A percentile compares a stretch with the other conserved stretches of the same genome.
These are phyloP conservation scores for Pseudonitzschia delicatissima DNA, from an alignment of 108 stramenopile genomes.

Conservation along the genomic window DNA sequence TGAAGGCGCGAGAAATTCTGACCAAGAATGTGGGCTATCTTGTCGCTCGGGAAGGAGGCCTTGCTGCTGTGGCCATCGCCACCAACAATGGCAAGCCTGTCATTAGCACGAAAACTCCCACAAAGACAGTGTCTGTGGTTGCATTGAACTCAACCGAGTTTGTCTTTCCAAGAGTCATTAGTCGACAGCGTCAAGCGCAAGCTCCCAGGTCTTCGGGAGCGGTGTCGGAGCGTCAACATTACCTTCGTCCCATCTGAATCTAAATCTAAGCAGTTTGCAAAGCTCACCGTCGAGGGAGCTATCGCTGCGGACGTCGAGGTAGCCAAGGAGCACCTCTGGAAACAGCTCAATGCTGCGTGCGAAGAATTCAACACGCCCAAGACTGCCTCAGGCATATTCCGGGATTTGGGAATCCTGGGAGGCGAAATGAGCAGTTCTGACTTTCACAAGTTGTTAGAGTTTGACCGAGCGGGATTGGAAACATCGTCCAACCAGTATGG, in stretches of 20 bases:
- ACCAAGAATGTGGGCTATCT: constrained; percentile 52
- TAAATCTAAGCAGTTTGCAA: constrained; percentile 80
- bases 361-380: constrained; percentile 48
- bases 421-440: constrained; percentile 63
- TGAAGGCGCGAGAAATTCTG: constrained; percentile 55
- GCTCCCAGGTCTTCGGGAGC: constrained; percentile 48
- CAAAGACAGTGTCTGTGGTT: background rate
- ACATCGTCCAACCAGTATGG: background rate
- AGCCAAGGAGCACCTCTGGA: constrained; percentile 50
- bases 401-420: constrained; percentile 65
- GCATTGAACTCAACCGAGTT: constrained; percentile 40
- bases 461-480: constrained; percentile 16
- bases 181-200: constrained; percentile 61
- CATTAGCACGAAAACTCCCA: background rate
- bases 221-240: constrained; percentile 58
- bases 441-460: constrained; percentile 48
- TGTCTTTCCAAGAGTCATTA: constrained; percentile 66
- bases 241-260: constrained; percentile 72
- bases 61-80: background rate
- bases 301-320: constrained; percentile 41
- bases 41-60: background rate
- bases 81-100: background rate
- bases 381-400: constrained; percentile 45
- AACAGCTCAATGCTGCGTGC: constrained; percentile 48
- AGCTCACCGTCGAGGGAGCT: constrained; percentile 44